Conservation (phyloP, 192 early-diverging fungal genomes). For the Backusella westeae region DNA sequence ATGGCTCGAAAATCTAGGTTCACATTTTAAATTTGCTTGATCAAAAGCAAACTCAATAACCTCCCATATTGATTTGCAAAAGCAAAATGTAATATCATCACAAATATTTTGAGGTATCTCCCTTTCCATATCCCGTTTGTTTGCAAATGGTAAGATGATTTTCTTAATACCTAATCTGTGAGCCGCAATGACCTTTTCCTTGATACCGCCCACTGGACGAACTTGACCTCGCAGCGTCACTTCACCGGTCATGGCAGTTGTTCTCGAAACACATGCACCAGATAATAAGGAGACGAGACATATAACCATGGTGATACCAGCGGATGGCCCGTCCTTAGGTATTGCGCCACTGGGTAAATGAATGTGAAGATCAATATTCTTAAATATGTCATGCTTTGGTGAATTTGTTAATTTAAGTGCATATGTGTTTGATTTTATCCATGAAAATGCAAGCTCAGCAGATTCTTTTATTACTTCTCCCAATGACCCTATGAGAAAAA, state of each 20-base stretch:
- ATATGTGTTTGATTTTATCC: slow-evolving; percentile 67
- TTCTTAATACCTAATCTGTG: slow-evolving; percentile 70
- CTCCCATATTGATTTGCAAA: slow-evolving; percentile 57
- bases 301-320: slow-evolving; percentile 61
- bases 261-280: slow-evolving; percentile 44
- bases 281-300: slow-evolving; percentile 77
- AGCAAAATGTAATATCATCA: slow-evolving; percentile 66
- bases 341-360: slow-evolving; percentile 81
- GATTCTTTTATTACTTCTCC: slow-evolving; percentile 89
- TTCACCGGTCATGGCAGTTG: slow-evolving; percentile 84
- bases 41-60: slow-evolving; percentile 55
- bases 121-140: slow-evolving; percentile 64
- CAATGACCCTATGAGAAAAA: slow-evolving; percentile 49
- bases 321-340: slow-evolving; percentile 81
- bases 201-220: slow-evolving; percentile 80
- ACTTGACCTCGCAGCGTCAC: slow-evolving; percentile 80
- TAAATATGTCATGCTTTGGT: slow-evolving; percentile 6
- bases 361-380: slow-evolving; percentile 65
- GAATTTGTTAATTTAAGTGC: slow-evolving; percentile 50
- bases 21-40: not conserved
- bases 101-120: slow-evolving; percentile 67
- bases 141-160: slow-evolving; percentile 67
- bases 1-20: not conserved
- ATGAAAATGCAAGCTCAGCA: slow-evolving; percentile 68
- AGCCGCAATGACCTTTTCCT: slow-evolving; percentile 83